These are phyloP conservation scores for Cordyceps cateniannulata DNA, from an alignment of 2,329 filamentous ascomycete species.

Conservation along the genomic window DNA sequence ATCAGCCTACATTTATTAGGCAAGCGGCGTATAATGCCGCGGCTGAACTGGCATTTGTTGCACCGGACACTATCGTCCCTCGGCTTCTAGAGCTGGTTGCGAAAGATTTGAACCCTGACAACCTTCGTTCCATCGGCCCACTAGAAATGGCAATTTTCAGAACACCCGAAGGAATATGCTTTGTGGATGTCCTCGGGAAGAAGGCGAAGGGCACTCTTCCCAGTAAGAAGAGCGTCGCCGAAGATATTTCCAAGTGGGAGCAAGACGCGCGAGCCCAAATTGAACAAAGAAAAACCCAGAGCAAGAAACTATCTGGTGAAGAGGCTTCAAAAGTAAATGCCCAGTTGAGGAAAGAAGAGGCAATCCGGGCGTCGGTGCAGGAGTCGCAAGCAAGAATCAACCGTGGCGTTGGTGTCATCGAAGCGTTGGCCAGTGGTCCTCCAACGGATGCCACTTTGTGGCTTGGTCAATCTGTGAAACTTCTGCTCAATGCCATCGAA, in stretches of 20 bases:
- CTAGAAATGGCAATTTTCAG: conserved; percentile 90
- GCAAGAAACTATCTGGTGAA: conserved; percentile 85
- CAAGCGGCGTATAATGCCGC: conserved; percentile 75
- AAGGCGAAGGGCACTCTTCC: conserved; percentile 64
- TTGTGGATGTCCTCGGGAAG: conserved; percentile 84
- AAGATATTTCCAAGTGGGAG: conserved; percentile 96
- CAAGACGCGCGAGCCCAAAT: conserved; percentile 81
- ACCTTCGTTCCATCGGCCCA: conserved; percentile 68
- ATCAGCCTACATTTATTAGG: conserved; percentile 39
- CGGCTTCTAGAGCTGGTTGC: conserved; percentile 68
- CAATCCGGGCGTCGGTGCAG: conserved; percentile 67
- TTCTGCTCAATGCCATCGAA: conserved; percentile 67
- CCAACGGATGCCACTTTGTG: conserved; percentile 84
- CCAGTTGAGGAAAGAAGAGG: conserved; percentile 80
- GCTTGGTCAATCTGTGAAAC: conserved; percentile 75
- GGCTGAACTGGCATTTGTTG: conserved; percentile 88
- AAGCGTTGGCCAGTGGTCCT: conserved; percentile 73
- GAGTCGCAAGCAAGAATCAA: conserved; percentile 63
- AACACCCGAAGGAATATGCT: conserved; percentile 80
- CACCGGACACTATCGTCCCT: conserved; percentile 73
- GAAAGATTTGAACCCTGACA: conserved; percentile 63
- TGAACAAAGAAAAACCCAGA: conserved; percentile 85
- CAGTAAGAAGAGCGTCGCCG: conserved; percentile 89
- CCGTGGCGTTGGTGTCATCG: conserved; percentile 81
- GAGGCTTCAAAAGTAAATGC: conserved; percentile 86